Base-by-base conservation (phyloP, 139 green algal species). In the Astrephomene gubernaculifera region DNA sequence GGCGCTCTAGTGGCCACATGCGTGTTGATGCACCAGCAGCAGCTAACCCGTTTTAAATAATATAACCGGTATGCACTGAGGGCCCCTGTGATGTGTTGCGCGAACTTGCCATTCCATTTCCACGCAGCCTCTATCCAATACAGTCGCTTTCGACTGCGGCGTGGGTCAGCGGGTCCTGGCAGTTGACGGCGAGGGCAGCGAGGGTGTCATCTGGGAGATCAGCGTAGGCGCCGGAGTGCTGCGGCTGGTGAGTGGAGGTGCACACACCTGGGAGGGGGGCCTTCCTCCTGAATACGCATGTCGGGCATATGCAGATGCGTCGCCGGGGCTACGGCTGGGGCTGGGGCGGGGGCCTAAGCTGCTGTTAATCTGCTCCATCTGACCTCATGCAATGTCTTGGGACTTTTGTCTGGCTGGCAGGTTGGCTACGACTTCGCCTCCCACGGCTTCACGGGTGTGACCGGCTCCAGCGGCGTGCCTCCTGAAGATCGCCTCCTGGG, bases 161-260 rank as follows among this genome's bases (percentile, higher is more conserved):
- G 0, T 2, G 3, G 74, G 53, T 39, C 54, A 57, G 29, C 27
- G 38, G 25, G 74, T 82, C 27, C 24, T 82, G 22, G 6, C 35
- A 14, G 74, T 71, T 10, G 74, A 71, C 39, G 74, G 57, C 27
- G n/a, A 21, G 36, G 38, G 12, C 43, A 63, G 1, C 17, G 74
- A 82, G 36, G 74, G 27, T 0, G 74, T 71, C 5, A n/a, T 82
- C 12, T 82, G 74, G 74, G 74, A 82, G 74, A 35, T 65, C 3
- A 4, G 29, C 25, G 54, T 82, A 27, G 74, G 57, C 29, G 6
- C 7, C 38, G 74, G 74, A 27, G 4, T 82, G 2, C 14, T 82
- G 19, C 54, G 74, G 12, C 24, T 82, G 74, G 74, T 82, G 74
- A 31, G 74, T 68, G 52, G 41, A 57, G 49, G 65, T 25, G 38